Conservation (phyloP, 164 flowering plant species). For the Tetracentron sinense region DNA sequence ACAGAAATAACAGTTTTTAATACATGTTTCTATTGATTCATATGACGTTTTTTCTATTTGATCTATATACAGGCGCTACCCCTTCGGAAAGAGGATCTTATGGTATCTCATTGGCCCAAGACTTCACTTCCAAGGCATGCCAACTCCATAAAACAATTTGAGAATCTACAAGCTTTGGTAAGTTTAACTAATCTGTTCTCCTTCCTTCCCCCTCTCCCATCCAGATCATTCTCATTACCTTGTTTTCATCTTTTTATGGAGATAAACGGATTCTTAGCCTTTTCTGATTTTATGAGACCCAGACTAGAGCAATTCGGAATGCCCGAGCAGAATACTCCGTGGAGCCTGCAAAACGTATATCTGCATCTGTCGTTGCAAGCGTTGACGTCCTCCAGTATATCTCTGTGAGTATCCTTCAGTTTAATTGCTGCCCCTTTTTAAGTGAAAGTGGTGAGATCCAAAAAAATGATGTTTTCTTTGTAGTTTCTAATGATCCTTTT, state of each 20-base stretch:
- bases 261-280: not conserved
- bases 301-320: constrained; percentile 88
- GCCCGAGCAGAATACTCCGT: constrained; percentile 95
- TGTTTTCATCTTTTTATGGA: constrained; percentile 1
- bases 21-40: not conserved
- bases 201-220: not conserved
- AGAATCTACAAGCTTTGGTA: constrained; percentile 87
- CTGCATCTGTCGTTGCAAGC: constrained; percentile 81
- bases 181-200: constrained; percentile 16
- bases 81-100: constrained; percentile 63
- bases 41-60: constrained; percentile 6
- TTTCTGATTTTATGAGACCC: constrained; percentile 4
- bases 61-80: constrained; percentile 64
- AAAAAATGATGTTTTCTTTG: not conserved
- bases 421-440: not conserved
- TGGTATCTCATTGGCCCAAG: constrained; percentile 76
- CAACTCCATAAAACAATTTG: constrained; percentile 62
- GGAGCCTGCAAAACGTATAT: constrained; percentile 85
- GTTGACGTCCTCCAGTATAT: constrained; percentile 64
- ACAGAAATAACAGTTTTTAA: not conserved
- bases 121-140: constrained; percentile 61
- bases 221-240: not conserved
- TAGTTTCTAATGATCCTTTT: not conserved
- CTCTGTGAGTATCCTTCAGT: constrained; percentile 45
- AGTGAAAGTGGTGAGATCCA: not conserved